A percentile compares a stretch with the other conserved stretches of the same genome.
These are phyloP conservation scores for Boletus vinaceobasis DNA, from an alignment of 768 basidiomycete genomes.

Conservation along the genomic window DNA sequence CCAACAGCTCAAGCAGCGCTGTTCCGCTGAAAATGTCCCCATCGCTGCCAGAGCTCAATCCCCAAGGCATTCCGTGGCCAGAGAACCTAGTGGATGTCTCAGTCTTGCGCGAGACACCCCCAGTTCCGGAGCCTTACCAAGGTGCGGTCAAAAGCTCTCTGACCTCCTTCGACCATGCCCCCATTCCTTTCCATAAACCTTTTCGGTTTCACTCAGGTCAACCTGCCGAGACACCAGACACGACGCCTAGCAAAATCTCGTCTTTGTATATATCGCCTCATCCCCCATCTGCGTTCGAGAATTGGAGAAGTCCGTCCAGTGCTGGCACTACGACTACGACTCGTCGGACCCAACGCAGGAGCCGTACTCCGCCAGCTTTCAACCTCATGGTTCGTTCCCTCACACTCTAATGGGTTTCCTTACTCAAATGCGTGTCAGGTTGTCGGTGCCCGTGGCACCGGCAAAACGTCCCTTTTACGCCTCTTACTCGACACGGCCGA, in stretches of 20 bases:
- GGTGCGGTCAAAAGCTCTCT: conserved; percentile 73
- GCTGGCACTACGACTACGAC: conserved; percentile 36
- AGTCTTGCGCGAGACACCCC: conserved; percentile 49
- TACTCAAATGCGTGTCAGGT: conserved; percentile 45
- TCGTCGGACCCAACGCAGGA: conserved; percentile 62
- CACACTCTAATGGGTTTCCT: neutral
- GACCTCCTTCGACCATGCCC: conserved; percentile 45
- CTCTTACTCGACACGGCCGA: conserved; percentile 83
- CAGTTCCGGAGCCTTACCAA: conserved; percentile 39
- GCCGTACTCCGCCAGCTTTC: conserved; percentile 70
- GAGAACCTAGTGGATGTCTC: conserved; percentile 74
- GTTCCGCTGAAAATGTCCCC: conserved; percentile 67
- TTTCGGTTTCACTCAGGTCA: conserved; percentile 53
- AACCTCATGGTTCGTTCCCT: conserved; percentile 69
- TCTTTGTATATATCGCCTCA: conserved; percentile 61
- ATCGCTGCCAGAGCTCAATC: conserved; percentile 72
- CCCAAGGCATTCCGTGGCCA: conserved; percentile 82
- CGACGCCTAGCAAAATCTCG: conserved; percentile 55
- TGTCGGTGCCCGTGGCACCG: conserved; percentile 74
- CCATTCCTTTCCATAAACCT: conserved; percentile 82
- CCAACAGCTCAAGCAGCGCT: conserved; percentile 38
- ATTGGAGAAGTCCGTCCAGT: conserved; percentile 40
- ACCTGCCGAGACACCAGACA: conserved; percentile 17
- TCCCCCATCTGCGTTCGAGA: conserved; percentile 63
- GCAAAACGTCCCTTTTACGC: conserved; percentile 80